Percentiles rank a stretch among this genome's conserved stretches.
Evolutionary conservation across 1,284 basidiomycete species (phyloP).

Genomic region (Boletus albobrunnescens): DNA sequence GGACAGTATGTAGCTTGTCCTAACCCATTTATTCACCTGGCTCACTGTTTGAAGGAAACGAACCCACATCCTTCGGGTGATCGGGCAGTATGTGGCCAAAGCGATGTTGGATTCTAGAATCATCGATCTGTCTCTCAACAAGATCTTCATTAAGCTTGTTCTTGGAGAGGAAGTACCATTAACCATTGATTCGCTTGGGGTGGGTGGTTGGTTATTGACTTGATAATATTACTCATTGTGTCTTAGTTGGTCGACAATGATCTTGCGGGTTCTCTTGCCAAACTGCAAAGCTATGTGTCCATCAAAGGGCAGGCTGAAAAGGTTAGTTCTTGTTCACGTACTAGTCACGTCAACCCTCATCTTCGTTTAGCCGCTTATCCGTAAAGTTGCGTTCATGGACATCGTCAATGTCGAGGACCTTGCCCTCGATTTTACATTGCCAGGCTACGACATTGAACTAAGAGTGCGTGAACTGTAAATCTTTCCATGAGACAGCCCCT

Average conservation of each 20-base stretch:
- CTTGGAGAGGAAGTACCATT: constrained; percentile 83
- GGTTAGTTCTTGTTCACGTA: constrained; percentile 34
- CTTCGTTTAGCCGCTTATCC: constrained; percentile 39
- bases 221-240: constrained; percentile 13
- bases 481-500: neutral
- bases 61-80: constrained; percentile 80
- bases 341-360: neutral
- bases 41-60: constrained; percentile 51
- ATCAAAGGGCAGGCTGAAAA: constrained; percentile 49
- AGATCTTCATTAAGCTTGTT: constrained; percentile 84
- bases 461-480: constrained; percentile 46
- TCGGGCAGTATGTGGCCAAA: constrained; percentile 98
- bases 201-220: constrained; percentile 33
- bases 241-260: constrained; percentile 73
- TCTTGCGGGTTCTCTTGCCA: constrained; percentile 81
- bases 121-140: constrained; percentile 93
- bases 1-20: constrained; percentile 57
- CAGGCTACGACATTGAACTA: constrained; percentile 91
- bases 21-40: neutral
- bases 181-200: constrained; percentile 78
- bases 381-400: constrained; percentile 56
- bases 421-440: constrained; percentile 92
- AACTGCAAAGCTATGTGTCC: constrained; percentile 64
- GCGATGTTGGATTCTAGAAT: constrained; percentile 96
- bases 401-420: constrained; percentile 79